These are phyloP conservation scores for Leccinum laetum DNA, from an alignment of 1,284 basidiomycete genomes.

Conservation along the genomic window DNA sequence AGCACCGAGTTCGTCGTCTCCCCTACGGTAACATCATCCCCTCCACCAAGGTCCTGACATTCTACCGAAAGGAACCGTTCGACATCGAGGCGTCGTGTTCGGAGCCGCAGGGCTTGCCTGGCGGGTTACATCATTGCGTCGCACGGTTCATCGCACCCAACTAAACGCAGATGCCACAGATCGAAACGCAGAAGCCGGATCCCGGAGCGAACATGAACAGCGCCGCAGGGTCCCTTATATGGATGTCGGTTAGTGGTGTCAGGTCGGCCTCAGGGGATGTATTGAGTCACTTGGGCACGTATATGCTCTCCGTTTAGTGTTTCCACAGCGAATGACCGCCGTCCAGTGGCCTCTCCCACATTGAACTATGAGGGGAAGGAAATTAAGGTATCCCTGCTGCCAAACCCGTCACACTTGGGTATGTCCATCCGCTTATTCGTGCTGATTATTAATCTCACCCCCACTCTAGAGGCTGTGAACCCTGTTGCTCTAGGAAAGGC, in stretches of 20 bases:
- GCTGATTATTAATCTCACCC: neutral
- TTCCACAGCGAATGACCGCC: neutral
- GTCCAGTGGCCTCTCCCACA: constrained; percentile 57
- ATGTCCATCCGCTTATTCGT: constrained; percentile 15
- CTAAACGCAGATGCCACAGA: too few species aligned
- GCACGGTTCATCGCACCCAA: constrained; percentile 59
- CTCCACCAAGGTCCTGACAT: constrained; percentile 93
- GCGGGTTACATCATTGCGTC: constrained; percentile 69
- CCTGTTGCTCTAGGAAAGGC: constrained; percentile 89
- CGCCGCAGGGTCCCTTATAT: too few species aligned
- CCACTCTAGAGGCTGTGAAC: constrained; percentile 73
- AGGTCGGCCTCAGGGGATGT: constrained; percentile 62
- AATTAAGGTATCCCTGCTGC: constrained; percentile 76
- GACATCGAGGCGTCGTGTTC: constrained; percentile 85
- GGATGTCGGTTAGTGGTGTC: too few species aligned
- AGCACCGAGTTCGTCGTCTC: constrained; percentile 88
- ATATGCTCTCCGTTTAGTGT: constrained; percentile 1
- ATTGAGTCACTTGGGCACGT: constrained; percentile 75
- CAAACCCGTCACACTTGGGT: constrained; percentile 89
- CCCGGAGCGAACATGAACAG: too few species aligned
- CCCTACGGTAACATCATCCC: constrained; percentile 81
- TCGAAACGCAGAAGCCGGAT: too few species aligned
- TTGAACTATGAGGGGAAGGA: constrained; percentile 51
- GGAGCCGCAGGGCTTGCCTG: constrained; percentile 68
- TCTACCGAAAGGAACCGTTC: constrained; percentile 87